Percentiles rank a stretch among this genome's conserved stretches.
These are phyloP conservation scores for Hyphodiscus hymeniophilus DNA, from an alignment of 495 filamentous ascomycete species.

Conservation along the genomic window DNA sequence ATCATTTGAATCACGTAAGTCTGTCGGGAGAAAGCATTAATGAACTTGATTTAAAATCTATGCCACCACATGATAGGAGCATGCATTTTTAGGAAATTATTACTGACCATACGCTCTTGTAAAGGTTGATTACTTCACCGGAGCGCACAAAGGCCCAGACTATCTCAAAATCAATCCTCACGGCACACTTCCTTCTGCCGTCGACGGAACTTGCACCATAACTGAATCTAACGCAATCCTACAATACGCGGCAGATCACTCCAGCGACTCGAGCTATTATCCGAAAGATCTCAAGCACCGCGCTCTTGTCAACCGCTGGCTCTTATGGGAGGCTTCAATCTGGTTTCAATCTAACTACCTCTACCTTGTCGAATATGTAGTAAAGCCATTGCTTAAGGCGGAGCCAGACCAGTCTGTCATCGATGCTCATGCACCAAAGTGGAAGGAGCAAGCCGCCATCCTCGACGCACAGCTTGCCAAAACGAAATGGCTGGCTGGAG, in stretches of 20 bases:
- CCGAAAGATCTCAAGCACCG: constrained; percentile 25
- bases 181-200: constrained; percentile 26
- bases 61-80: too few relatives aligned
- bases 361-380: constrained; percentile 28
- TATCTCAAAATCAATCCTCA: constrained; percentile 27
- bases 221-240: constrained; percentile 32
- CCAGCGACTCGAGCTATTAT: constrained; percentile 13
- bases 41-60: too few relatives aligned
- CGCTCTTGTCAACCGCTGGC: constrained; percentile 25
- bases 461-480: constrained; percentile 25
- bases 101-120: too few relatives aligned
- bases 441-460: constrained; percentile 23
- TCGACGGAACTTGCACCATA: constrained; percentile 22
- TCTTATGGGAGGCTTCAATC: constrained; percentile 25
- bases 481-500: constrained; percentile 26
- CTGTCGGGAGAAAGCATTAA: too few relatives aligned
- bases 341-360: constrained; percentile 19
- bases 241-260: constrained; percentile 25
- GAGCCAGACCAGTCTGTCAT: constrained; percentile 23
- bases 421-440: constrained; percentile 18
- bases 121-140: constrained; percentile 25
- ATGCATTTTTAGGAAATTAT: too few relatives aligned
- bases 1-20: constrained; percentile 19
- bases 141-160: constrained; percentile 23
- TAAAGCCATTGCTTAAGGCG: constrained; percentile 24